These are phyloP conservation scores for Exophiala calicioides DNA, from an alignment of 2,329 filamentous ascomycete species.

Conservation along the genomic window DNA sequence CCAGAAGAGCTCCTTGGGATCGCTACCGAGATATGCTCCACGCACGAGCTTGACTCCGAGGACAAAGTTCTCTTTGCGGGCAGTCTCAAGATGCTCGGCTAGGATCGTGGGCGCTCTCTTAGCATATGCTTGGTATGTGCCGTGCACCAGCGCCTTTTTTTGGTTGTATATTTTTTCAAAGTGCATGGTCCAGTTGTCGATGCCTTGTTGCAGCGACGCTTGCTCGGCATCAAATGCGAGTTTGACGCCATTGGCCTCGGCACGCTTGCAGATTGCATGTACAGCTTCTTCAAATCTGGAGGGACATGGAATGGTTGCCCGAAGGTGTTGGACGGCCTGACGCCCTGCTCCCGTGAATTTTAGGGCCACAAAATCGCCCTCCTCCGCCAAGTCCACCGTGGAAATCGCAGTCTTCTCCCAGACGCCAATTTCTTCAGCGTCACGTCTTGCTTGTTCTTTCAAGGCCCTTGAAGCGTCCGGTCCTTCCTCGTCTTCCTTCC, in stretches of 20 bases:
- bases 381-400: constrained; percentile 56
- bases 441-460: constrained; percentile 18
- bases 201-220: constrained; percentile 72
- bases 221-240: constrained; percentile 88
- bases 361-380: constrained; percentile 65
- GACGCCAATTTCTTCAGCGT: constrained; percentile 41
- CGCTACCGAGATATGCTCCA: constrained; percentile 71
- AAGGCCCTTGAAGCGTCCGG: constrained; percentile 14
- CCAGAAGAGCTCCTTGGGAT: constrained; percentile 69
- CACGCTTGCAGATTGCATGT: constrained; percentile 71
- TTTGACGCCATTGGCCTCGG: constrained; percentile 66
- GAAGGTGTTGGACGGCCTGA: constrained; percentile 67
- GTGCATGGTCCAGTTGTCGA: constrained; percentile 76
- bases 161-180: constrained; percentile 77
- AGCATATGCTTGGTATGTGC: constrained; percentile 77
- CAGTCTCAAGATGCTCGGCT: constrained; percentile 60
- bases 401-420: constrained; percentile 77
- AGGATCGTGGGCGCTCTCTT: constrained; percentile 63
- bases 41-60: constrained; percentile 75
- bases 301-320: constrained; percentile 63
- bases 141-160: constrained; percentile 71
- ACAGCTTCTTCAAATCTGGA: constrained; percentile 68
- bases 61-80: constrained; percentile 62
- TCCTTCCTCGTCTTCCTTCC: constrained; percentile 37
- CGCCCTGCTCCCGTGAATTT: constrained; percentile 83